phyloP scores from a whole-genome alignment of 2,329 filamentous ascomycete genomes.

The Aspergillus phoenicis region DNA sequence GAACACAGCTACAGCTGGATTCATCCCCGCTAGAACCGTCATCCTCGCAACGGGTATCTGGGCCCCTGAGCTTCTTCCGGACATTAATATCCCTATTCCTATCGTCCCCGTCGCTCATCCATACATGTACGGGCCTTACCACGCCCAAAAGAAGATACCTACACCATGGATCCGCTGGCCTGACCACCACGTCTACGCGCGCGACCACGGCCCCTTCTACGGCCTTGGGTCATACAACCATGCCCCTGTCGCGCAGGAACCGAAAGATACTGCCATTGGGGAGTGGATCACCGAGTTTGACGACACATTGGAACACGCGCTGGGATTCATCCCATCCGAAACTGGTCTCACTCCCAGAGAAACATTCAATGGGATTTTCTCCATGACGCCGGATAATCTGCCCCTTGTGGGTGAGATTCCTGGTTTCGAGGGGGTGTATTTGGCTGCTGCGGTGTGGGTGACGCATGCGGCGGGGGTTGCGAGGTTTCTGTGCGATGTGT shows the following conservation, averaged over 20 bases:
- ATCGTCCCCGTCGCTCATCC: conserved; percentile 40
- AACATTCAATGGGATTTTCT: conserved; percentile 38
- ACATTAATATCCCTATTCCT: conserved; percentile 30
- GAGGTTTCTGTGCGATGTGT: conserved; percentile 23
- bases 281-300: conserved; percentile 30
- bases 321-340: conserved; percentile 23
- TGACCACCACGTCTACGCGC: conserved; percentile 38
- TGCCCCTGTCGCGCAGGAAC: conserved; percentile 24
- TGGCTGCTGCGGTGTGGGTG: conserved; percentile 41
- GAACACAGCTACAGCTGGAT: conserved; percentile 18
- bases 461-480: conserved; percentile 39
- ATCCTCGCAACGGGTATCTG: conserved; percentile 37
- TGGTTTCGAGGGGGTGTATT: conserved; percentile 28
- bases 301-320: conserved; percentile 21
- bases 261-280: conserved; percentile 22
- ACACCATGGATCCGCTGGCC: conserved; percentile 40
- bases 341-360: conserved; percentile 17
- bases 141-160: conserved; percentile 21
- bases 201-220: conserved; percentile 37
- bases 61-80: conserved; percentile 25
- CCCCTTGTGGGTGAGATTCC: conserved; percentile 35
- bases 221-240: conserved; percentile 41
- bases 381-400: conserved; percentile 40
- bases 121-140: conserved; percentile 34
- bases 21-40: conserved; percentile 19